A percentile compares a stretch with the other conserved stretches of the same genome.
Conservation (phyloP, 495 filamentous ascomycete genomes). For the Cercophora samala region DNA sequence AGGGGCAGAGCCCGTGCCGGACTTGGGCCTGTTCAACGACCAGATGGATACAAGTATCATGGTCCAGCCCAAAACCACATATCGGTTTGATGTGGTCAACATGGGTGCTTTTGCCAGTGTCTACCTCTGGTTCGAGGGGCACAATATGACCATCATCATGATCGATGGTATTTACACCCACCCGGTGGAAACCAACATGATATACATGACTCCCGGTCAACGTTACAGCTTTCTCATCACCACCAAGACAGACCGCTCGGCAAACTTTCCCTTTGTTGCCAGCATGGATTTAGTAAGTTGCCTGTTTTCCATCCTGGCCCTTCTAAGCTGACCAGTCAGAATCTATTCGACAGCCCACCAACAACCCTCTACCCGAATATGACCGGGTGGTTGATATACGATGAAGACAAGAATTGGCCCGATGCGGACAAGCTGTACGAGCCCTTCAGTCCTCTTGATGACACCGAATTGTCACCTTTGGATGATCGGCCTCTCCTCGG, state of each 20-base stretch:
- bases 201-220: slow-evolving; percentile 68
- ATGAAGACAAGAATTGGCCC: slow-evolving; percentile 57
- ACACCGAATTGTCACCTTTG: slow-evolving; percentile 63
- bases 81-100: slow-evolving; percentile 74
- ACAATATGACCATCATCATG: slow-evolving; percentile 59
- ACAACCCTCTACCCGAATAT: slow-evolving; percentile 66
- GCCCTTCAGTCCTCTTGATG: slow-evolving; percentile 66
- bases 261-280: slow-evolving; percentile 64
- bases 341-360: slow-evolving; percentile 65
- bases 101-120: slow-evolving; percentile 65
- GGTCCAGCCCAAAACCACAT: slow-evolving; percentile 68
- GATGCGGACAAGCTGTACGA: slow-evolving; percentile 38
- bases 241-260: slow-evolving; percentile 57
- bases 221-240: slow-evolving; percentile 67
- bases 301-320: background rate
- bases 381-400: slow-evolving; percentile 77
- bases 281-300: slow-evolving; percentile 57
- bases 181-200: slow-evolving; percentile 54
- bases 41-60: slow-evolving; percentile 50
- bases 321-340: slow-evolving; percentile 7
- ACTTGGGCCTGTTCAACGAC: slow-evolving; percentile 69
- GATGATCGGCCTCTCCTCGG: slow-evolving; percentile 57
- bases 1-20: slow-evolving; percentile 62
- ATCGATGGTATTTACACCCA: slow-evolving; percentile 59
- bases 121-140: slow-evolving; percentile 72